phyloP scores from a whole-genome alignment of 106 monocot genomes.

The Amphibolis antarctica region DNA sequence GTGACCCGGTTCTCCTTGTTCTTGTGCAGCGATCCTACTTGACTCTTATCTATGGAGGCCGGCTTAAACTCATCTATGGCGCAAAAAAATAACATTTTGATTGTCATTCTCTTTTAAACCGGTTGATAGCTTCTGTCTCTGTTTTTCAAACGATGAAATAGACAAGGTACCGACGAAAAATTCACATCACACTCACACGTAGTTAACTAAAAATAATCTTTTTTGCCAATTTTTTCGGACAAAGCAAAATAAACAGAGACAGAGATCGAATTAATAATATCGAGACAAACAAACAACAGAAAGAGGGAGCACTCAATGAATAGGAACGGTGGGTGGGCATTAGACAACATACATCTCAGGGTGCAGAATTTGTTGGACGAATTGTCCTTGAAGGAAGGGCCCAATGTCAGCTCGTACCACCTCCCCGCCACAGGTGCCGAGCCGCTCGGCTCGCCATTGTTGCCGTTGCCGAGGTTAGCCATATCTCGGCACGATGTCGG shows the following conservation, averaged over 20 bases:
- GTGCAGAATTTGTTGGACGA: constrained; percentile 41
- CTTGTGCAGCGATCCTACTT: constrained; percentile 75
- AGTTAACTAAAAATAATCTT: too few species aligned
- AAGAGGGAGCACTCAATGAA: neutral
- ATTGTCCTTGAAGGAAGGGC: constrained; percentile 39
- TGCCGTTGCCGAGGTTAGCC: neutral
- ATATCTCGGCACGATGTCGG: too few species aligned
- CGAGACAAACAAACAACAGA: neutral
- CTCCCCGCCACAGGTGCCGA: constrained; percentile 40
- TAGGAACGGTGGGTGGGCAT: neutral
- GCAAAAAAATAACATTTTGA: neutral
- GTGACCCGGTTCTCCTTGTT: constrained; percentile 88
- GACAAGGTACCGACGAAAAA: too few species aligned
- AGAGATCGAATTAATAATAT: too few species aligned
- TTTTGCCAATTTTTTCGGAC: too few species aligned
- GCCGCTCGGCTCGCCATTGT: constrained; percentile 25
- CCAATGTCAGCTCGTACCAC: constrained; percentile 46
- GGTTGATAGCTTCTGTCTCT: too few species aligned
- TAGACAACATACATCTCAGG: constrained; percentile 36
- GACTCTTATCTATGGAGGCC: constrained; percentile 95
- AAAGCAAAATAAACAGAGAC: too few species aligned
- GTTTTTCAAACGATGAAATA: too few species aligned
- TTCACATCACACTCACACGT: too few species aligned
- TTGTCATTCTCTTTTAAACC: neutral
- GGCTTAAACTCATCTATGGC: constrained; percentile 92